phyloP scores from a whole-genome alignment of 2,329 filamentous ascomycete species.

The Dothideomycetidae sp. region DNA sequence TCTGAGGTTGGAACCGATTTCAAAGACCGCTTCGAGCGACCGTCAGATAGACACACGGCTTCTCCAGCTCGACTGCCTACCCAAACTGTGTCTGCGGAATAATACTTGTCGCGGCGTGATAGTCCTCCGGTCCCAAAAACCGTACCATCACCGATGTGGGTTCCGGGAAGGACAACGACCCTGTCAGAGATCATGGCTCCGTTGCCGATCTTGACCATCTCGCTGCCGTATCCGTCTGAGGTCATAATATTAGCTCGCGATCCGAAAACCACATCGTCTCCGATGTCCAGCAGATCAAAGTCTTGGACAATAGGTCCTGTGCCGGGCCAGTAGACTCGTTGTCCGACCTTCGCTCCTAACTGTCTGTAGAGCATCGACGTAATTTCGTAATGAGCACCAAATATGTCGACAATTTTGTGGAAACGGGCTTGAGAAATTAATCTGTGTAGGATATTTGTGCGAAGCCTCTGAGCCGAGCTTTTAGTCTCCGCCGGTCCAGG shows the following conservation, averaged over 20 bases:
- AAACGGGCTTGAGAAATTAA: conserved; percentile 33
- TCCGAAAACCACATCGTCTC: conserved; percentile 46
- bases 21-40: conserved; percentile 6
- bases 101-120: conserved; percentile 32
- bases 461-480: conserved; percentile 30
- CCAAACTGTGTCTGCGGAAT: conserved; percentile 34
- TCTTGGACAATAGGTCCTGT: conserved; percentile 40
- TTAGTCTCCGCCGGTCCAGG: conserved; percentile 21
- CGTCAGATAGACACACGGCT: conserved; percentile 31
- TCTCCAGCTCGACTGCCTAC: conserved; percentile 40
- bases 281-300: conserved; percentile 41
- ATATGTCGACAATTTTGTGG: conserved; percentile 36
- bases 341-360: conserved; percentile 39
- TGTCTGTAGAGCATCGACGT: conserved; percentile 38
- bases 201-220: conserved; percentile 33
- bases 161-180: conserved; percentile 38
- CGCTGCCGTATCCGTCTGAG: conserved; percentile 37
- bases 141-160: conserved; percentile 34
- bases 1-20: not conserved
- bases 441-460: conserved; percentile 30
- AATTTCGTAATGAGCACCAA: conserved; percentile 42
- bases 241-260: conserved; percentile 41
- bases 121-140: conserved; percentile 42
- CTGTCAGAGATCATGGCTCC: conserved; percentile 44
- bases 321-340: conserved; percentile 44